A percentile compares a stretch with the other conserved stretches of the same genome.
Evolutionary conservation across 169 alveolate species (phyloP).

Genomic region (Cyclospora cayetanensis): DNA sequence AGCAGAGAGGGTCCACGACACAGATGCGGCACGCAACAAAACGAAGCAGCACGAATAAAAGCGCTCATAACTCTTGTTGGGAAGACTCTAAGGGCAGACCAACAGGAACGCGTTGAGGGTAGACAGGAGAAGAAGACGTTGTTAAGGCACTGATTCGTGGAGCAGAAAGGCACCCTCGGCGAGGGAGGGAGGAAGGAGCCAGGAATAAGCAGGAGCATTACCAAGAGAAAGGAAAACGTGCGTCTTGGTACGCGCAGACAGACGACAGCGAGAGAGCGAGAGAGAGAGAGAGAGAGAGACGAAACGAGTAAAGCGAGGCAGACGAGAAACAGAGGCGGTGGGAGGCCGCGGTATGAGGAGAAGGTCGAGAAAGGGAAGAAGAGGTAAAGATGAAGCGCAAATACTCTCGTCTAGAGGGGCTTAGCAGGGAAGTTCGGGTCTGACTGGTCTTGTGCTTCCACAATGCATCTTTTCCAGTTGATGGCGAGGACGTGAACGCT

Average conservation of each 20-base stretch:
- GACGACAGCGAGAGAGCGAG: not conserved
- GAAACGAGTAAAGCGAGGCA: not conserved
- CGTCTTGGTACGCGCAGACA: not conserved
- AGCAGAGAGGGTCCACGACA: not conserved
- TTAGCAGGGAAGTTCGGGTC: not conserved
- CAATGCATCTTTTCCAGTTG: constrained; percentile 57
- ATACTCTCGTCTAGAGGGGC: not conserved
- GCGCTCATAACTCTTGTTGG: not conserved
- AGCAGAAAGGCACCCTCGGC: not conserved
- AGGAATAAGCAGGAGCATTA: not conserved
- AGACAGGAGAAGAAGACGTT: not conserved
- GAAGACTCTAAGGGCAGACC: not conserved
- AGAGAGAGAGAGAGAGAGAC: not conserved
- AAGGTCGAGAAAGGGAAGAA: not conserved
- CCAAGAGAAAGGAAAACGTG: not conserved
- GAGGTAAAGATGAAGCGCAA: not conserved
- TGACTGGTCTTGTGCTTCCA: constrained; percentile 64
- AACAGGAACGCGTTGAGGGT: not conserved
- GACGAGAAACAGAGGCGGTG: not conserved
- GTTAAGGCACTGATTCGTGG: not conserved
- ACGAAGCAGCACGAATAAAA: not conserved
- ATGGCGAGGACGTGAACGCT: constrained; percentile 60
- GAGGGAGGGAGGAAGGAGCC: not conserved
- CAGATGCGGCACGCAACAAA: not conserved
- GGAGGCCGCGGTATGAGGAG: not conserved